Evolutionary conservation across 2,329 filamentous ascomycete species (phyloP).

Genomic region (Cladophialophora psammophila): DNA sequence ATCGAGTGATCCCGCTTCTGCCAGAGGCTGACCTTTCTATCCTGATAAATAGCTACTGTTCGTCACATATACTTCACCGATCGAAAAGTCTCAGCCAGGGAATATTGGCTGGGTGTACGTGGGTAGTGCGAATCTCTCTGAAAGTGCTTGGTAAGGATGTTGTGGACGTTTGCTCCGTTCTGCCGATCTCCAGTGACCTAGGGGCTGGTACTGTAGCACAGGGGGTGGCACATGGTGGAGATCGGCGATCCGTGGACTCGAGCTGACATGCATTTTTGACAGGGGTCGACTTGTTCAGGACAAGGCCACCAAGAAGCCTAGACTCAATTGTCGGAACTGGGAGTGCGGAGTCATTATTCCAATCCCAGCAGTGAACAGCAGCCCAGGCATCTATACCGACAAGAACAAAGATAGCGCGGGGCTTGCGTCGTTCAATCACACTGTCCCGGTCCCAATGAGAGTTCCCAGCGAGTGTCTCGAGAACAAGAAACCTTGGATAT

Average conservation of each 20-base stretch:
- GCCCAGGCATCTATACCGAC: background rate
- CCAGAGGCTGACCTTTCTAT: conserved; percentile 18
- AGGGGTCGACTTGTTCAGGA: conserved; percentile 82
- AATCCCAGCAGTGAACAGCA: conserved; percentile 47
- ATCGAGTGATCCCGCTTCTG: conserved; percentile 32
- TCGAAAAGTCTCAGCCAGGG: conserved; percentile 10
- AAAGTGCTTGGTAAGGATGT: conserved; percentile 81
- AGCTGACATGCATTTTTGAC: conserved; percentile 22
- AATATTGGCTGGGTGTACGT: conserved; percentile 77
- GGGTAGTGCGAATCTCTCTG: conserved; percentile 89
- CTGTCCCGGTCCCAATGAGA: conserved; percentile 70
- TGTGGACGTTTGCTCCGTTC: background rate
- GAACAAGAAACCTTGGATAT: conserved; percentile 54
- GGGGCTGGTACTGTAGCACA: background rate
- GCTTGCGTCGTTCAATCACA: conserved; percentile 60
- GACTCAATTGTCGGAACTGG: conserved; percentile 89
- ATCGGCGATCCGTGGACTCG: background rate
- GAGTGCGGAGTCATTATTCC: conserved; percentile 88
- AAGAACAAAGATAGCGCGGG: conserved; percentile 42
- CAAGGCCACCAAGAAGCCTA: conserved; percentile 69
- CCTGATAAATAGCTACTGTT: conserved; percentile 27
- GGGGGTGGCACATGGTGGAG: background rate
- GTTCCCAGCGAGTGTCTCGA: conserved; percentile 63
- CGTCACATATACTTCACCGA: conserved; percentile 24
- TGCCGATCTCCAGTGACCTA: conserved; percentile 1